phyloP scores from a whole-genome alignment of 495 filamentous ascomycete species.

The Podospora pseudocomata region DNA sequence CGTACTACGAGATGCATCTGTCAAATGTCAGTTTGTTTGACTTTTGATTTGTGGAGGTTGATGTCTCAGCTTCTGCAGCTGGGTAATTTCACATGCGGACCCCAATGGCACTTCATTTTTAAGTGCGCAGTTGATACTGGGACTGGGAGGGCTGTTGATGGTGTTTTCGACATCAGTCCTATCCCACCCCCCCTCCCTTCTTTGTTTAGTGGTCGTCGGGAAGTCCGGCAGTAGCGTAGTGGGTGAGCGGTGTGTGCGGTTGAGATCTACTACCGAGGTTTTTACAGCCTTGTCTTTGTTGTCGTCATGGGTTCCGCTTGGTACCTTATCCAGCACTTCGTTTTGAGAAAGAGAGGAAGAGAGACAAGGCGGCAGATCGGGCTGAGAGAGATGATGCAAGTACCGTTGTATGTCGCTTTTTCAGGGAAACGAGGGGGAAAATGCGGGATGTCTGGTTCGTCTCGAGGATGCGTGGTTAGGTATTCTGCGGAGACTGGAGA shows the following conservation, averaged over 20 bases:
- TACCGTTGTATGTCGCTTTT: background rate
- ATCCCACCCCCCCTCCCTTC: background rate
- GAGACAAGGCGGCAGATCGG: background rate
- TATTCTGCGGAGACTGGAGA: background rate
- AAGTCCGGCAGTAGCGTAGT: background rate
- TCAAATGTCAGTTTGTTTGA: background rate
- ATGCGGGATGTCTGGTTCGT: background rate
- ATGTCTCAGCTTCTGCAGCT: background rate
- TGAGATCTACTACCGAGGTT: too few species aligned
- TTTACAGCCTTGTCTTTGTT: background rate
- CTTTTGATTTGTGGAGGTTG: background rate
- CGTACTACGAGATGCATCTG: background rate
- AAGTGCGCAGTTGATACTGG: background rate
- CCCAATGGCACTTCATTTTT: background rate
- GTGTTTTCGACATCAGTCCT: background rate
- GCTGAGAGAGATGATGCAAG: background rate
- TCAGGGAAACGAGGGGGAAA: background rate
- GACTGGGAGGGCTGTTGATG: background rate
- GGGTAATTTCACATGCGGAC: background rate
- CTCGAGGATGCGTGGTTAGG: background rate
- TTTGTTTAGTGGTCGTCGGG: background rate
- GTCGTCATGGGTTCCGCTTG: background rate
- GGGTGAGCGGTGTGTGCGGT: too few species aligned
- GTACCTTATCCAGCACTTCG: background rate
- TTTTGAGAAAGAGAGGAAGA: background rate